Percentiles rank a stretch among this genome's conserved stretches.
phyloP scores from a whole-genome alignment of 306 rosid genomes.

The Sesbania bispinosa region DNA sequence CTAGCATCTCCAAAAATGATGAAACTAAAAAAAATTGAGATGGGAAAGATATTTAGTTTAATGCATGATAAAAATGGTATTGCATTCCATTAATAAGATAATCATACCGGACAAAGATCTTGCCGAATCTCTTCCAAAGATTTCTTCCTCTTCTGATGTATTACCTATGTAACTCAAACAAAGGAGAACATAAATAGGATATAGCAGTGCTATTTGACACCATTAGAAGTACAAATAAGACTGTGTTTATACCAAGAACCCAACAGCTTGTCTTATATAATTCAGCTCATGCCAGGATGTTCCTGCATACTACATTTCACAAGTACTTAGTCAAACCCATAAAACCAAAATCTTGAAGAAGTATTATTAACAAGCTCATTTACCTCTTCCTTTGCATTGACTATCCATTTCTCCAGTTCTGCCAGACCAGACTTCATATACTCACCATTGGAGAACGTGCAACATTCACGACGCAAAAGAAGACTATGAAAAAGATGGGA shows the following conservation, averaged over 20 bases:
- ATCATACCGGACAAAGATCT: conserved; percentile 94
- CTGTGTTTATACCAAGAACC: conserved; percentile 75
- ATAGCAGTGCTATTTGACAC: not conserved
- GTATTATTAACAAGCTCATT: conserved; percentile 1
- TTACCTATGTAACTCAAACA: conserved; percentile 60
- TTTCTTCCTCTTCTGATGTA: conserved; percentile 96
- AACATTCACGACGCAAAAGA: conserved; percentile 92
- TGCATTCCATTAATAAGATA: conserved; percentile 5
- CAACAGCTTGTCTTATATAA: conserved; percentile 94
- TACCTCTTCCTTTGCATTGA: conserved; percentile 78
- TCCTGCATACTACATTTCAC: conserved; percentile 80
- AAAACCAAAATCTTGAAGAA: not conserved
- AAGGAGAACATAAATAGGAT: conserved; percentile 16
- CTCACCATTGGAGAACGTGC: conserved; percentile 97
- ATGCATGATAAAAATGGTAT: not conserved
- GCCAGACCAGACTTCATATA: conserved; percentile 95
- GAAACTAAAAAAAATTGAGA: not conserved
- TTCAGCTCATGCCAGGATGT: conserved; percentile 98
- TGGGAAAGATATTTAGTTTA: not conserved
- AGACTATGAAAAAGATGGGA: conserved; percentile 46
- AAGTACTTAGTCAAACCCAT: conserved; percentile 22
- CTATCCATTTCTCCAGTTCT: conserved; percentile 95
- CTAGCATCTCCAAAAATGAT: conserved; percentile 1
- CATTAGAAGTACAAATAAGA: not conserved
- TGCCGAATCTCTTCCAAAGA: conserved; percentile 81